A percentile compares a stretch with the other conserved stretches of the same genome.
phyloP scores from a whole-genome alignment of 2,329 filamentous ascomycete species.

The Hypoxylon sp. region DNA sequence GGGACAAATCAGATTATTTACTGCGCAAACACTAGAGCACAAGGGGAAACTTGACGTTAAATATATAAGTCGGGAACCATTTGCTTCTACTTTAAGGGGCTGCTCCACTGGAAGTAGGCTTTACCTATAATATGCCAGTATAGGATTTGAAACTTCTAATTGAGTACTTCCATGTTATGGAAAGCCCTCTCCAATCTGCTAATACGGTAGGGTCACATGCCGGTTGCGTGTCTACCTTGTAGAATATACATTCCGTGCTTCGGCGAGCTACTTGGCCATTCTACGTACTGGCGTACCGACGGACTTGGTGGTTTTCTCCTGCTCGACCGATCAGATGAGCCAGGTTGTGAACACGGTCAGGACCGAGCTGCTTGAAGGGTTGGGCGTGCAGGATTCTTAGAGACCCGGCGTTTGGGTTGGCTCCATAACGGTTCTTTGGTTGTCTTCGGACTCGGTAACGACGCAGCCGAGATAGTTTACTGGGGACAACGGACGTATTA shows the following conservation, averaged over 20 bases:
- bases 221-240: neutral
- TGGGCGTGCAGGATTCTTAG: constrained; percentile 28
- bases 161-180: too few species aligned
- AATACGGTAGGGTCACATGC: neutral
- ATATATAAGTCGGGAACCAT: neutral
- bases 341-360: constrained; percentile 50
- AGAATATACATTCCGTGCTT: constrained; percentile 41
- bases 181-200: neutral
- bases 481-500: too few species aligned
- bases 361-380: constrained; percentile 34
- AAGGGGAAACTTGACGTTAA: neutral
- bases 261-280: constrained; percentile 37
- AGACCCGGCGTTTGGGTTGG: neutral
- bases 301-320: constrained; percentile 51
- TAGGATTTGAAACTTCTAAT: too few species aligned
- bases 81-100: too few species aligned
- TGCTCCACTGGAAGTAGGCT: too few species aligned
- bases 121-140: too few species aligned
- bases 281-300: constrained; percentile 54
- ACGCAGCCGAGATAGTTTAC: neutral
- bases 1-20: neutral
- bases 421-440: neutral
- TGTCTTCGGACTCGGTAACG: neutral
- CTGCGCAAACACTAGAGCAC: neutral
- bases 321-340: constrained; percentile 47